Evolutionary conservation across 2,329 filamentous ascomycete genomes (phyloP), one percentile per base, ranked within the genome.

Genomic region (Phyllosticta ampelicida): DNA sequence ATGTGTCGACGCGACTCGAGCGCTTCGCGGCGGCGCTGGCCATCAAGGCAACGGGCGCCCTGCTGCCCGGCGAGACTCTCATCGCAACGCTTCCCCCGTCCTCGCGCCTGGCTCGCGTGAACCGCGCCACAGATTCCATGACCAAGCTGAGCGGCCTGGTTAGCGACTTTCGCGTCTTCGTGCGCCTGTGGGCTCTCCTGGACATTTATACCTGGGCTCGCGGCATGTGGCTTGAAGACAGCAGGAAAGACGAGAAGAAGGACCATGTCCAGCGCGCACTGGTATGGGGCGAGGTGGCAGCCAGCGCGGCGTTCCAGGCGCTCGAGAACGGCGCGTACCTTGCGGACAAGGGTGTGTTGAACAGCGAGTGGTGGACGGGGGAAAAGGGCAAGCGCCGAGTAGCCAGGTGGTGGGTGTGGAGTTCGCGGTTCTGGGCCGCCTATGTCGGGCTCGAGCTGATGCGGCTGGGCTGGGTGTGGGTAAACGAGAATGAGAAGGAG

Each of bases 291-390:
- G 87, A 94, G 70, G 81, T 96, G 19, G 62, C 78, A 10, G 78
- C 83, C 10, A 87, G 87, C 70, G 73, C 86, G 9, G 69, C 76
- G 9, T 95, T 87, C 75, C 90, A 96, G 73, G 74, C 82, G 1
- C 78, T 92, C 48, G 94, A 99, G 77, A 96, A 96, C 73, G 79
- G 81, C 48, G 87, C 87, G 16, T 95, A 87, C 75, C 79, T 97
- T 44, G 79, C 84, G 2, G 77, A 78, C 61, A 90, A 90, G 70
- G 85, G 86, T 19, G 81, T 95, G 3, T 68, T 96, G 28, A 61
- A 58, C 16, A 49, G 51, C 11, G 61, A 56, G 54, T 77, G 74
- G 16, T 78, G 82, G 73, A 72, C 73, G 5, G 76, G 78, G 13
- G 77, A 80, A 53, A 63, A 61, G 9, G 72, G 73, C 0, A 68